Evolutionary conservation across 129 eudicot species (phyloP), one percentile per base, ranked within the genome.

Genomic region (Kitagawia praeruptora): DNA sequence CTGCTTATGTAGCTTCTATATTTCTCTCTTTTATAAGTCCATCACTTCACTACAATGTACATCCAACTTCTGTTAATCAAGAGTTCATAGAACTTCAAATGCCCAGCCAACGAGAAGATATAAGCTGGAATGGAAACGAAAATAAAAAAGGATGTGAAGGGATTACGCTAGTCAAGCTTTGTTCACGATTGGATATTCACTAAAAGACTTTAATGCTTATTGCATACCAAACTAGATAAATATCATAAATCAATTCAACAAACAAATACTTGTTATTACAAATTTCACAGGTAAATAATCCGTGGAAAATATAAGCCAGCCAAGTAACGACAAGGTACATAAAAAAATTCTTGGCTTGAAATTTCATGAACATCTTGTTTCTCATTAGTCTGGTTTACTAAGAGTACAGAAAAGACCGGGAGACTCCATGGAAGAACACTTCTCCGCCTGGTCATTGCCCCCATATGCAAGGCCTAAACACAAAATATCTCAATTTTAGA

Each of bases 391-490:
- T 9, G 2, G 34, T 61, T 28, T 67, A 42, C 23, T 67, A 28
- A 67, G 23, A 67, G 73, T 66, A 34, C 73, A 31, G 41, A 67
- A 67, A 67, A 40, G 23, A 67, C 21, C 40, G 18, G 41, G 73
- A 15, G 73, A 67, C 74, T 70, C n/a, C 51, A 27, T 75, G 37
- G 41, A 75, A 75, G 77, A 28, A 25, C 51, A 31, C 61, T 75
- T 34, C 40, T 45, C 58, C 6, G 77, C 76, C 72, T 28, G 27
- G 69, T 90, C 85, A 90, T 80, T 84, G 89, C 19, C 89, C 86
- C 94, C 94, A 90, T 75, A 90, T 87, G 80, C 94, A 90, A 76
- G 91, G 88, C 89, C 94, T 90, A 80, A 18, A 53, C 81, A 78
- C 25, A 82, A 46, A 58, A 37, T 45, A 9, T 37, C 51, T 80